These are phyloP conservation scores for Spergularia marina DNA, from an alignment of 148 eudicot species.

Conservation along the genomic window DNA sequence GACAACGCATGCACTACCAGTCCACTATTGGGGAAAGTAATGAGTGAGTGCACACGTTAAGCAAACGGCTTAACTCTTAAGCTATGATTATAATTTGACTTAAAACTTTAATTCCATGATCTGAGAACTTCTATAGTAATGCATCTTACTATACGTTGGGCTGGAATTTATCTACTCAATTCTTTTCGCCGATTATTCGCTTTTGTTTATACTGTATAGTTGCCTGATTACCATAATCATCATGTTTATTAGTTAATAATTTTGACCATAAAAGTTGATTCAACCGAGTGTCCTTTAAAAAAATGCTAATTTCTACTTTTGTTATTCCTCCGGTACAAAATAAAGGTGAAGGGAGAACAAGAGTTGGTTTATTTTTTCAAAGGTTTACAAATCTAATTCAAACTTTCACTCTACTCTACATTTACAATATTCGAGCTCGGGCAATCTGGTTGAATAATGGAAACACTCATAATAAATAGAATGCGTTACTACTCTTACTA, in stretches of 20 bases:
- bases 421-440: no score
- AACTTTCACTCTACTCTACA: no score
- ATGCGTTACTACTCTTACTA: no score
- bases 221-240: neutral
- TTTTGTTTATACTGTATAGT: neutral
- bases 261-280: neutral
- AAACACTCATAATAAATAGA: no score
- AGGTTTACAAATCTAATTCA: no score
- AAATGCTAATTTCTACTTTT: no score
- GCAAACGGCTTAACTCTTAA: conserved; percentile 11
- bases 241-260: neutral
- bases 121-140: neutral
- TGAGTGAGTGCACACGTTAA: conserved; percentile 18
- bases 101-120: neutral
- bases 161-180: neutral
- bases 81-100: conserved; percentile 1
- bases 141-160: neutral
- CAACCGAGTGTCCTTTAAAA: no score
- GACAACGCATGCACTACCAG: neutral
- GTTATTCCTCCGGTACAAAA: no score
- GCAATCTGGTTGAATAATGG: no score
- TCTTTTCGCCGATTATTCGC: neutral
- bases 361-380: no score
- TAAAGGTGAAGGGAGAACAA: no score
- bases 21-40: conserved; percentile 4